These are phyloP conservation scores for Ceratobasidium sp. DNA, from an alignment of 1,284 basidiomycete species.

Conservation along the genomic window DNA sequence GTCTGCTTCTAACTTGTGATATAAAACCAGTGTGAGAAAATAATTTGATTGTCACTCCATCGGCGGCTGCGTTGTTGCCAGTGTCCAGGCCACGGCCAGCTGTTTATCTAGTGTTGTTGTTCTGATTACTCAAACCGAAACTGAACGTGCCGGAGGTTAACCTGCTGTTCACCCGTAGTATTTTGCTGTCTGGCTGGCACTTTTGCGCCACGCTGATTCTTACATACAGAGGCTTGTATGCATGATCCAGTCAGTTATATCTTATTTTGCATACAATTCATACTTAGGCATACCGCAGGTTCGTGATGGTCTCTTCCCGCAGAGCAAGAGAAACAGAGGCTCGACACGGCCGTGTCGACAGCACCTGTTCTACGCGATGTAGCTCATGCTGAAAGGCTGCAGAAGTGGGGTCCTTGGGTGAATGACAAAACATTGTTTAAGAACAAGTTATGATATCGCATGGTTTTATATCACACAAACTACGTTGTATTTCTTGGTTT, in stretches of 20 bases:
- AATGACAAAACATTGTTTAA: constrained; percentile 25
- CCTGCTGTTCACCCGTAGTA: constrained; percentile 82
- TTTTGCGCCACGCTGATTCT: too few relatives aligned
- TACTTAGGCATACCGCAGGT: too few relatives aligned
- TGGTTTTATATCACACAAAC: background rate
- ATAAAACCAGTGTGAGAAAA: constrained; percentile 62
- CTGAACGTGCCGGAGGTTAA: constrained; percentile 81
- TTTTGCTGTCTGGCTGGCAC: too few relatives aligned
- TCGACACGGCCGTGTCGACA: constrained; percentile 67
- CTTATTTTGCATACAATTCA: too few relatives aligned
- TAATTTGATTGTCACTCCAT: constrained; percentile 82
- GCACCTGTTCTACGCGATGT: constrained; percentile 64
- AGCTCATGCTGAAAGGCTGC: constrained; percentile 61
- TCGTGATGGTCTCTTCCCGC: background rate
- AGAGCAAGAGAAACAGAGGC: constrained; percentile 58
- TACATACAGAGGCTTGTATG: too few relatives aligned
- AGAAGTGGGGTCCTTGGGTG: constrained; percentile 40
- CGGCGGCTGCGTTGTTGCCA: constrained; percentile 50
- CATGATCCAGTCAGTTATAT: constrained; percentile 74
- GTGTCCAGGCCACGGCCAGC: background rate
- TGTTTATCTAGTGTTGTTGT: constrained; percentile 74
- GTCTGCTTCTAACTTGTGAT: background rate
- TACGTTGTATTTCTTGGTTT: constrained; percentile 6
- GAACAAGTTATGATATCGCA: constrained; percentile 28
- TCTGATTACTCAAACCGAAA: constrained; percentile 76